Evolutionary conservation across 768 basidiomycete genomes (phyloP).

Genomic region (Trametes meyenii): DNA sequence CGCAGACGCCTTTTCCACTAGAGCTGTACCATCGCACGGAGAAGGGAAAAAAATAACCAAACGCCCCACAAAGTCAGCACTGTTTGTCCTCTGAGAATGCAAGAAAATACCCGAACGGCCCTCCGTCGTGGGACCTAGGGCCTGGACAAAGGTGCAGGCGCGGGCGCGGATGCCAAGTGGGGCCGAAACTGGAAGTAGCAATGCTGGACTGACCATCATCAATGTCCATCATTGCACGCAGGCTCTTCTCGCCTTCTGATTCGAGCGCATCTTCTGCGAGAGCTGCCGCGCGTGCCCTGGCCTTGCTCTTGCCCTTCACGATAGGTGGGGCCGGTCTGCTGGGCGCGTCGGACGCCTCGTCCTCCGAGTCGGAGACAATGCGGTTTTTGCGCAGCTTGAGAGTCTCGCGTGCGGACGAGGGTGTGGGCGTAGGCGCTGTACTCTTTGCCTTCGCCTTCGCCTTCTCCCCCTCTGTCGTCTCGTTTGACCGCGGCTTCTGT

Average conservation of each 20-base stretch:
- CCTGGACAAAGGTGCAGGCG: too few species aligned
- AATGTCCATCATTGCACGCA: slow-evolving; percentile 74
- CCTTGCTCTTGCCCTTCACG: slow-evolving; percentile 35
- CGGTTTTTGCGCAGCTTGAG: slow-evolving; percentile 48
- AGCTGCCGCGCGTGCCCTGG: slow-evolving; percentile 40
- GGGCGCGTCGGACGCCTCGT: slow-evolving; percentile 40
- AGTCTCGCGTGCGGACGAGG: slow-evolving; percentile 35
- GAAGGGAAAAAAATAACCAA: too few species aligned
- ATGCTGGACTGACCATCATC: slow-evolving; percentile 60
- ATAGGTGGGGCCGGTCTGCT: slow-evolving; percentile 20
- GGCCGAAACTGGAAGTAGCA: not conserved
- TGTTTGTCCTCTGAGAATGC: too few species aligned
- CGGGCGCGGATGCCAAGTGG: too few species aligned
- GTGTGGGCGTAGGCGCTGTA: slow-evolving; percentile 24
- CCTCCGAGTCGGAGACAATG: slow-evolving; percentile 67
- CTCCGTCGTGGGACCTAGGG: too few species aligned
- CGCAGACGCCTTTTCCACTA: slow-evolving; percentile 21
- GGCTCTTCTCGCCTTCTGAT: slow-evolving; percentile 46
- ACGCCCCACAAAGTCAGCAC: too few species aligned
- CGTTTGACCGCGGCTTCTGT: not conserved
- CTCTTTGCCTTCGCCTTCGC: slow-evolving; percentile 5
- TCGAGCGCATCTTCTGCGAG: slow-evolving; percentile 9
- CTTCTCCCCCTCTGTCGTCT: slow-evolving; percentile 10
- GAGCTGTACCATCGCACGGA: not conserved
- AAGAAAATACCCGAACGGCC: too few species aligned